Conservation (phyloP, 495 filamentous ascomycete genomes). For the Neurospora africana region DNA sequence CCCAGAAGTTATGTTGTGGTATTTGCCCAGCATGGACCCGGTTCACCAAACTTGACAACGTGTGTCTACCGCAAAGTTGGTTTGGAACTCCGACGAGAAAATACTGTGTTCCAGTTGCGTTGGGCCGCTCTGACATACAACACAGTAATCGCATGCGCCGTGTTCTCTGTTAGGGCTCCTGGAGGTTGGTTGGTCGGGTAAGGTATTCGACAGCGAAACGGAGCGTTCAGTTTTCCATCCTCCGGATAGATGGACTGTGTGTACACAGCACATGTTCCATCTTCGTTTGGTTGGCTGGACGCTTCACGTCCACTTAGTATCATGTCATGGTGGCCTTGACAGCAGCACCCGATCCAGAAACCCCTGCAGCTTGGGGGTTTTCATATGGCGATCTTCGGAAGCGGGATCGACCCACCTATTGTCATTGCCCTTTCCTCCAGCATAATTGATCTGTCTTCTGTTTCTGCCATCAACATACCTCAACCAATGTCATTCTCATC, state of each 20-base stretch:
- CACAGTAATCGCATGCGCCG: neutral
- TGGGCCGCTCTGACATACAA: neutral
- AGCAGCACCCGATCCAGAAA: neutral
- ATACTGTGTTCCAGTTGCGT: neutral
- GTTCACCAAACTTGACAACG: neutral
- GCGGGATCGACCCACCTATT: neutral
- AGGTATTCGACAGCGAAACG: neutral
- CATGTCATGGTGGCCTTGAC: neutral
- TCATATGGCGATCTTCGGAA: neutral
- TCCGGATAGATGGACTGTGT: neutral
- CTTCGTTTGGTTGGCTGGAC: neutral
- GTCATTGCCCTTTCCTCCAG: neutral
- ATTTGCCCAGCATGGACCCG: neutral
- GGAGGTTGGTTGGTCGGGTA: neutral
- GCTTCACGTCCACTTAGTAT: neutral
- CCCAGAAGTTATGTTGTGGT: neutral
- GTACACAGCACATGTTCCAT: neutral
- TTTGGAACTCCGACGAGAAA: neutral
- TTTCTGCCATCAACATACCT: neutral
- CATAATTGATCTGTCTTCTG: neutral
- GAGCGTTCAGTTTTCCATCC: neutral
- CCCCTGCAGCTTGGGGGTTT: neutral
- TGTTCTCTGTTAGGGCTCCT: neutral
- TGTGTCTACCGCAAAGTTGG: neutral
- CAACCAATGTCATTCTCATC: neutral